Evolutionary conservation across 108 stramenopile species (phyloP).

Genomic region (Mediolabrus comicus): DNA sequence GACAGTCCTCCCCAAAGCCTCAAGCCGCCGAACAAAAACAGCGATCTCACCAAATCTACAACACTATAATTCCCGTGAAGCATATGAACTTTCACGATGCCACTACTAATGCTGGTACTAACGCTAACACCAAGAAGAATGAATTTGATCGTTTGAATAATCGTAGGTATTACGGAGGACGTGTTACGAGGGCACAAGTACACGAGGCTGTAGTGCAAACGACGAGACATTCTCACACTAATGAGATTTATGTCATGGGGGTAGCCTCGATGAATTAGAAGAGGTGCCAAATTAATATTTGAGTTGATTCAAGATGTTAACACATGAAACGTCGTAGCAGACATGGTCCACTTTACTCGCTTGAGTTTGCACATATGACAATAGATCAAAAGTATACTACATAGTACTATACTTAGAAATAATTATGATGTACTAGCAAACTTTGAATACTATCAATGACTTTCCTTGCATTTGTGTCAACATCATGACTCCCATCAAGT

Average conservation of each 20-base stretch:
- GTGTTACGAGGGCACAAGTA: constrained; percentile 8
- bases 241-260: constrained; percentile 28
- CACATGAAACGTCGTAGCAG: too few species aligned
- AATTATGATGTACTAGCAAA: neutral
- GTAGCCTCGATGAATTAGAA: constrained; percentile 14
- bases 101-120: neutral
- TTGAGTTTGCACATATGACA: too few species aligned
- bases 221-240: constrained; percentile 1
- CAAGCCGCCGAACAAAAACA: neutral
- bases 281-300: too few species aligned
- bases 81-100: constrained; percentile 6
- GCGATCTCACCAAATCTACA: neutral
- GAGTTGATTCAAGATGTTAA: too few species aligned
- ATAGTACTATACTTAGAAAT: too few species aligned
- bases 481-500: constrained; percentile 44
- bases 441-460: constrained; percentile 32
- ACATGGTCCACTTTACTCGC: too few species aligned
- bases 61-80: constrained; percentile 8
- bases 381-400: too few species aligned
- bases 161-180: constrained; percentile 1
- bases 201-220: constrained; percentile 20
- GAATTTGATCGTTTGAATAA: constrained; percentile 26
- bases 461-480: constrained; percentile 44
- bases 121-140: neutral
- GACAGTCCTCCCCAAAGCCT: neutral